phyloP scores from a whole-genome alignment of 176 grass and related monocot species.

The Coix lacrymajobi region DNA sequence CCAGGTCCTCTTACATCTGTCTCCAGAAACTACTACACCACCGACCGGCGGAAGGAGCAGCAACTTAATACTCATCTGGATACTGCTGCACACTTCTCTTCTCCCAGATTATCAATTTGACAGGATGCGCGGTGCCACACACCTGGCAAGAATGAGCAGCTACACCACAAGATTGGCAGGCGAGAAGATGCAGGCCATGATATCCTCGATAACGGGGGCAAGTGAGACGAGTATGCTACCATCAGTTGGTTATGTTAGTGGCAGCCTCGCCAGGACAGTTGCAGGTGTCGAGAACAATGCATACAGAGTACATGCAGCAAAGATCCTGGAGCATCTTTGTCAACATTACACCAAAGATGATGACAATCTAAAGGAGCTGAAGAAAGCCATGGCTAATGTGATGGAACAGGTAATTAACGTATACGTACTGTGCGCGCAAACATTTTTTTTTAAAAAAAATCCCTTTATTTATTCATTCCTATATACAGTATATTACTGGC shows the following conservation, averaged over 20 bases:
- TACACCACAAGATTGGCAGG: neutral
- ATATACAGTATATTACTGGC: too few species aligned
- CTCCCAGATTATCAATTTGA: neutral
- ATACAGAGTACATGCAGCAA: neutral
- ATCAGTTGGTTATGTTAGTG: neutral
- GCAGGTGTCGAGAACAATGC: fast-evolving
- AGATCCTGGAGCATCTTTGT: neutral
- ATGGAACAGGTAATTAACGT: neutral
- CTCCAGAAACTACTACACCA: neutral
- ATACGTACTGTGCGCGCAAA: too few species aligned
- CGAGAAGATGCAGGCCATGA: neutral
- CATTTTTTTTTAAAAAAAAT: neutral
- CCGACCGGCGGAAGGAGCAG: neutral
- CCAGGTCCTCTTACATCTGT: neutral
- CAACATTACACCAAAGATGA: neutral
- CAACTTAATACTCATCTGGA: neutral
- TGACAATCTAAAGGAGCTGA: neutral
- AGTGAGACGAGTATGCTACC: neutral
- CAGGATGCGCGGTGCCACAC: neutral
- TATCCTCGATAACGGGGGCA: neutral
- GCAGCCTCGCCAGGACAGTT: neutral
- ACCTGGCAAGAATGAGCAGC: neutral
- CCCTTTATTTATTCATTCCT: neutral
- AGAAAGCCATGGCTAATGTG: neutral
- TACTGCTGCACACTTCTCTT: neutral